Evolutionary conservation across 805 yeast species (phyloP), one percentile per base, ranked within the genome.

Genomic region (Tetrapisispora phaffii): DNA sequence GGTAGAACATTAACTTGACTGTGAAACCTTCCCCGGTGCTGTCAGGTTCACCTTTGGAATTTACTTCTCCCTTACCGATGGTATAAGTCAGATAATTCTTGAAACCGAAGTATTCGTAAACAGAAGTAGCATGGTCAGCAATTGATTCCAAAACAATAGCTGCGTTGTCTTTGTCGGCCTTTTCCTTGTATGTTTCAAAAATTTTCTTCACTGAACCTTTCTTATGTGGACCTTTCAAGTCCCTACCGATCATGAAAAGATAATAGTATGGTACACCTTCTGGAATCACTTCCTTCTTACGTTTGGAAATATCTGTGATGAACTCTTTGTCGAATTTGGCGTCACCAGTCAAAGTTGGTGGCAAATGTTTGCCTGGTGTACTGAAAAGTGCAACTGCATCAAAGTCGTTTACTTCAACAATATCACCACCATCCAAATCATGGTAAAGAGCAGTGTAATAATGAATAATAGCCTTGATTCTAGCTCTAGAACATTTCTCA

Each of bases 121-220:
- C 65, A 10, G 52, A 45, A 35, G 47, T 62, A 16, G 67, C 66
- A 37, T 57, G 57, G 24, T 59, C 63, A 28, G 52, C 48, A 34
- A 64, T 64, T 13, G 66, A 65, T 44, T 64, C 68, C 29, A 64
- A 47, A n/a, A 60, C 61, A 24, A 63, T 49, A 8, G 68, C 67
- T 37, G 54, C 50, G 26, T 55, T 52, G 20, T 54, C 60, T 8
- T 43, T 42, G 38, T 64, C 66, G 1, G 68, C 67, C 41, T 53
- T 53, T 17, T 44, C 41, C 38, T 56, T 60, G 48, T 57, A 60
- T 16, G 53, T 46, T 16, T 58, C 54, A 39, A 64, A 54, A 33
- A 64, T 57, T 17, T 58, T 53, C 37, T 63, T 57, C 12, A 63
- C 66, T 8, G 66, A 57, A 15, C 67, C 67, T 40, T 54, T 57